A percentile compares a stretch with the other conserved stretches of the same genome.
These are phyloP conservation scores for Trichosanthes truncata DNA, from an alignment of 306 rosid genomes.

Conservation along the genomic window DNA sequence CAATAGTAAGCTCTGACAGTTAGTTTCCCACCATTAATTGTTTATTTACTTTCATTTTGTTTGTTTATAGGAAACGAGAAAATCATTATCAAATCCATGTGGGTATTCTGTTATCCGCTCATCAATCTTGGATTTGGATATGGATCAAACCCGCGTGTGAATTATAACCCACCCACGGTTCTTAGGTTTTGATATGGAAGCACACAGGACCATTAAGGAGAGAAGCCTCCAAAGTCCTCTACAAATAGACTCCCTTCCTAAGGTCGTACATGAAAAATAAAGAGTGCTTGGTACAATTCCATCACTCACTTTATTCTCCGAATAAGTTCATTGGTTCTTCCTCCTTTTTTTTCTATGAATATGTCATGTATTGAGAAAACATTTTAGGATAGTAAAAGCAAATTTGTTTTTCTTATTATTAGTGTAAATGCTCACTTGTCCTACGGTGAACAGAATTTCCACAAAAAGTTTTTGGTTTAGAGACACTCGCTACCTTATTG, in stretches of 20 bases:
- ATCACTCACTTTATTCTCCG: not conserved
- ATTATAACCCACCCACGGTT: not conserved
- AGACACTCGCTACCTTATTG: not conserved
- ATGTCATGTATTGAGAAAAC: not conserved
- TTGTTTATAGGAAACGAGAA: not conserved
- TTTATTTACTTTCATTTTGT: not conserved
- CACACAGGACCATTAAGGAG: not conserved
- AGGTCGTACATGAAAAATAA: not conserved
- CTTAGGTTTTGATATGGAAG: not conserved
- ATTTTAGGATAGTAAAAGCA: not conserved
- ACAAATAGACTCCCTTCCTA: not conserved
- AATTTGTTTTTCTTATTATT: not conserved
- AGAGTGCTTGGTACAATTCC: not conserved
- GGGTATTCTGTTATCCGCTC: not conserved
- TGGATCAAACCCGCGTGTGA: not conserved
- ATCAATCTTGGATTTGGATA: not conserved
- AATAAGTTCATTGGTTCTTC: not conserved
- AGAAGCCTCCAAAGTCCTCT: not conserved
- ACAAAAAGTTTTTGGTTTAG: not conserved
- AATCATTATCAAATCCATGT: not conserved
- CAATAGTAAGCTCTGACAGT: constrained; percentile 22
- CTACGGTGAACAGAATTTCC: not conserved
- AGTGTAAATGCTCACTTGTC: not conserved
- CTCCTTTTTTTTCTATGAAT: not conserved
- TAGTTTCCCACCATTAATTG: not conserved